phyloP scores from a whole-genome alignment of 805 yeast genomes.

The Candida khao-thaluensis region DNA sequence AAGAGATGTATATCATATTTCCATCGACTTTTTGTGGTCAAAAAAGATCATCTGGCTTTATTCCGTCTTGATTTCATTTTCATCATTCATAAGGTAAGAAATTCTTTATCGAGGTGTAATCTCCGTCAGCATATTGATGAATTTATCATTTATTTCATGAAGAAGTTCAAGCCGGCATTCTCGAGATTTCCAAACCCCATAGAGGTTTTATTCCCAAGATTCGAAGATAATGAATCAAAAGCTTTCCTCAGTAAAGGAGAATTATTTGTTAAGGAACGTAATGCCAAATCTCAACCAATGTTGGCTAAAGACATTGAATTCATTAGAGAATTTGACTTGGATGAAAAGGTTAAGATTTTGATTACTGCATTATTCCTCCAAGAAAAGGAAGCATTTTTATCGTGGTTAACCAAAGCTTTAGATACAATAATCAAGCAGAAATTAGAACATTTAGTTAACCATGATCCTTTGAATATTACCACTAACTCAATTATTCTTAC shows the following conservation, averaged over 20 bases:
- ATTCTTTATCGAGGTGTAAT: conserved; percentile 47
- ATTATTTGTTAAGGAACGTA: conserved; percentile 19
- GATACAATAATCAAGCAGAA: conserved; percentile 26
- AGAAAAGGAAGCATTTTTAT: conserved; percentile 42
- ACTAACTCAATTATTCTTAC: conserved; percentile 4
- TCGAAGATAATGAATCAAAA: conserved; percentile 44
- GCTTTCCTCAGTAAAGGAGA: conserved; percentile 65
- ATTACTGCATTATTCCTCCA: conserved; percentile 49
- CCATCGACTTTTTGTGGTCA: conserved; percentile 61
- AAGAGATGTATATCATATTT: conserved; percentile 67
- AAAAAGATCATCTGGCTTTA: conserved; percentile 55
- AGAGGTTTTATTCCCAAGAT: conserved; percentile 68
- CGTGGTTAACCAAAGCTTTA: conserved; percentile 43
- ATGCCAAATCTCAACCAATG: conserved; percentile 22
- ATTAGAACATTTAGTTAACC: conserved; percentile 10
- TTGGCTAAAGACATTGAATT: conserved; percentile 38
- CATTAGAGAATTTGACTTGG: conserved; percentile 32
- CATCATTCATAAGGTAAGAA: conserved; percentile 48
- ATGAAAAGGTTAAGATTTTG: conserved; percentile 50
- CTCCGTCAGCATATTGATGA: conserved; percentile 62
- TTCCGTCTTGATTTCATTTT: conserved; percentile 75
- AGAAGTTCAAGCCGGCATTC: conserved; percentile 50
- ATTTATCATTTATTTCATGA: conserved; percentile 65
- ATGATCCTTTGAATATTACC: conserved; percentile 8
- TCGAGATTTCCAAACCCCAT: conserved; percentile 52